Base-by-base conservation (phyloP, 257 asterid species). In the Solanum arcanum region DNA sequence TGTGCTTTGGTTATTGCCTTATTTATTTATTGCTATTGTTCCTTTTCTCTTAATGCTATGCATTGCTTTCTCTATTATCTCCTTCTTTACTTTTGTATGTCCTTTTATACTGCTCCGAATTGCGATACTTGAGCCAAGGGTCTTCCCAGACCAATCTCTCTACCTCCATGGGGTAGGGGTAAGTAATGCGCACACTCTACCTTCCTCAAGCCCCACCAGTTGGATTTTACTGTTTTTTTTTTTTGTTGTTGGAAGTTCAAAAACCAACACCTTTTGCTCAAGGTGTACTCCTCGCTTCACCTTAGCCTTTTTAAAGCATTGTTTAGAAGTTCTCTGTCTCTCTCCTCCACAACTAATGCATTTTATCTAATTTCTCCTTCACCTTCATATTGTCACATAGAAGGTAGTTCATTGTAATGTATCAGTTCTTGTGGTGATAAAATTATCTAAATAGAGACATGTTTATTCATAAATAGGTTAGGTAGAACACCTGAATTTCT, bases 401-500 rank as follows among this genome's bases (percentile, higher is more conserved):
- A 81, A 81, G 68, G 66, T 27, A 15, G 42, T 81, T 81, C 18
- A 16, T 49, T 49, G 46, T 29, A 29, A 49, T 81, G 44, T 49
- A 49, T 81, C 29, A 11, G 69, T 81, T 47, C 44, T 49, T 29
- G 23, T 0, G 12, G 69, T 81, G 69, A 16, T 27, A 49, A 41
- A 29, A 15, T 81, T 81, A 18, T 81, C 85, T 81, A 49, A 80
- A 81, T 81, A 29, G 29, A 49, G 20, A 31, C 85, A 42, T 42
- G 46, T 81, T 49, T 49, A 81, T 81, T 49, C 66, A 92, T 89
- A 88, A 70, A 91, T 90, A 97, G 99, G 98, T 91, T 97, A 86
- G 97, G 90, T 56, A 93, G 98, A 86, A 97, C 98, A 72, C 86
- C 97, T 86, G 98, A 94, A 0, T 95, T 97, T 91, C 87, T 93